Conservation (phyloP, 1,139 yeast species). For the Nadsonia starkeyi-henricii region DNA sequence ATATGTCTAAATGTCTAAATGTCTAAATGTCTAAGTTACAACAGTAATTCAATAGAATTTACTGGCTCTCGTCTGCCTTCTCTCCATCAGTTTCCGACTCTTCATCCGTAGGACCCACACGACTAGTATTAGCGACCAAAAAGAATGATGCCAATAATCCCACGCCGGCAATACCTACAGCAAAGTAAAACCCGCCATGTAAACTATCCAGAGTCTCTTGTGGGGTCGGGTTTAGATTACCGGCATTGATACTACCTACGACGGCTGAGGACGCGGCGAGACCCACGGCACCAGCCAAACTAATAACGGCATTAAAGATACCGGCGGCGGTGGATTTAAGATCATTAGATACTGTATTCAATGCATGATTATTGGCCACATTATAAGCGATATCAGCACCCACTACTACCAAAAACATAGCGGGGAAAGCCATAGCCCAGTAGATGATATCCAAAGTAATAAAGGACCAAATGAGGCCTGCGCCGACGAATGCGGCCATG, state of each 20-base stretch:
- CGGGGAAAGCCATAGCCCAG: conserved; percentile 33
- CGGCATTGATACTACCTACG: conserved; percentile 20
- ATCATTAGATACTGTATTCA: conserved; percentile 26
- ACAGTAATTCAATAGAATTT: no score
- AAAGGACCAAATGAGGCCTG: conserved; percentile 30
- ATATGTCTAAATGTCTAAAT: no score
- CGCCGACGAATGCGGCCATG: conserved; percentile 21
- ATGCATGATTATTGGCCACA: conserved; percentile 29
- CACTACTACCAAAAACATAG: conserved; percentile 25
- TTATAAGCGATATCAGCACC: conserved; percentile 35
- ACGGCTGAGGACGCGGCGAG: conserved; percentile 29
- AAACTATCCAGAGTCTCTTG: conserved; percentile 22
- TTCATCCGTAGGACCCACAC: neutral
- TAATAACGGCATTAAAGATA: conserved; percentile 30
- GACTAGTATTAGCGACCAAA: conserved; percentile 18
- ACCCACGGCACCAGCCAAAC: conserved; percentile 29
- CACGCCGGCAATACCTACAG: conserved; percentile 23
- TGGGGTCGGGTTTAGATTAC: conserved; percentile 19
- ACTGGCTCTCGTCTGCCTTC: no score
- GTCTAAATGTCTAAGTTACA: no score
- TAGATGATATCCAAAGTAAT: conserved; percentile 23
- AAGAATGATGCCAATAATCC: conserved; percentile 23
- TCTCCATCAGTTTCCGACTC: neutral
- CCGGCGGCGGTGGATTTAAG: conserved; percentile 34
- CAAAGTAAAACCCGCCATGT: conserved; percentile 30